A percentile compares a stretch with the other conserved stretches of the same genome.
phyloP scores from a whole-genome alignment of 208 protist species.

The Phytomonas serpens region DNA sequence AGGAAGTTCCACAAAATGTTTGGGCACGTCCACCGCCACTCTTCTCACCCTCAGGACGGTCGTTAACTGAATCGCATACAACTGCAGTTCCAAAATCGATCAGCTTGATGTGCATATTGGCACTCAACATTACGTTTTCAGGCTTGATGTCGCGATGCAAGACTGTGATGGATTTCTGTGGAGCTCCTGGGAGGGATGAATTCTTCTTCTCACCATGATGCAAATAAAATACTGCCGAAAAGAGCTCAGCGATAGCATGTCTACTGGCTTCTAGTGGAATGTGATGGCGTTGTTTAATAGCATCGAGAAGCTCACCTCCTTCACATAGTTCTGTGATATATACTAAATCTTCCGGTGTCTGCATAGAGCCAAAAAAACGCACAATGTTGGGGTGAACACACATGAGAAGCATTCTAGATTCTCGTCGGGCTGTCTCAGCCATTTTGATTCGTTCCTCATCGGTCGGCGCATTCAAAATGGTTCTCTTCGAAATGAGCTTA shows the following conservation, averaged over 20 bases:
- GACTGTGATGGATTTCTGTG: conserved; percentile 56
- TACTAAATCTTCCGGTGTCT: conserved; percentile 72
- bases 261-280: conserved; percentile 80
- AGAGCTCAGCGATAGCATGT: conserved; percentile 89
- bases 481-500: conserved; percentile 78
- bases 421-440: conserved; percentile 75
- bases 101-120: conserved; percentile 89
- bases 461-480: conserved; percentile 78
- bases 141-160: conserved; percentile 96
- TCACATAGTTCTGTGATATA: conserved; percentile 84
- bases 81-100: conserved; percentile 96
- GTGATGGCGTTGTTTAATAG: conserved; percentile 38
- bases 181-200: conserved; percentile 12
- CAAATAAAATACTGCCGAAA: conserved; percentile 94
- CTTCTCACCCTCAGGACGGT: conserved; percentile 55
- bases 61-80: conserved; percentile 54
- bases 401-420: conserved; percentile 79
- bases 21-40: conserved; percentile 49
- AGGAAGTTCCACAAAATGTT: conserved; percentile 86
- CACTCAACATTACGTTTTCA: conserved; percentile 93
- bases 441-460: conserved; percentile 80
- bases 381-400: conserved; percentile 87
- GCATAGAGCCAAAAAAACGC: conserved; percentile 75
- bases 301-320: conserved; percentile 75
- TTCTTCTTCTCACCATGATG: conserved; percentile 81